Conservation (phyloP, 1,284 basidiomycete genomes). For the Boletus semigastroideus region DNA sequence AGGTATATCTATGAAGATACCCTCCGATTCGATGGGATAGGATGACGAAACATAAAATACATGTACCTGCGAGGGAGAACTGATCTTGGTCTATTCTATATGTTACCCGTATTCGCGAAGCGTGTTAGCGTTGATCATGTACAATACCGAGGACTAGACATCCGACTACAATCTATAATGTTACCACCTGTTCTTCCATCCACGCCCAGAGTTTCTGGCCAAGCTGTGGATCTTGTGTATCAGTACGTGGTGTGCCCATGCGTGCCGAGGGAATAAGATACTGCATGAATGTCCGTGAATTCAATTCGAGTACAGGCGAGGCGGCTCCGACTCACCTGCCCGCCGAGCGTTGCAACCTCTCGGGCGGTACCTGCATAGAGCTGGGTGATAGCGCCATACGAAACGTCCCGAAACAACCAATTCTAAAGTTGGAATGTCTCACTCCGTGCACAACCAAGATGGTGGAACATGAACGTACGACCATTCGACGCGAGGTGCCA, state of each 20-base stretch:
- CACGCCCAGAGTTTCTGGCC: conserved; percentile 42
- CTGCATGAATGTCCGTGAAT: conserved; percentile 19
- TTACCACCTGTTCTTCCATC: conserved; percentile 41
- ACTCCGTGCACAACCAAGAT: neutral
- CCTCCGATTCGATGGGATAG: neutral
- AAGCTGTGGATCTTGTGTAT: conserved; percentile 15
- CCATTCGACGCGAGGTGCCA: neutral
- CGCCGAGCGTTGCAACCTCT: conserved; percentile 42
- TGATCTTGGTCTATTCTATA: neutral
- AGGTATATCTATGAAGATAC: neutral
- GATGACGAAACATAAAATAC: neutral
- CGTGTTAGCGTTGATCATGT: no score
- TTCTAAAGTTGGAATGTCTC: neutral
- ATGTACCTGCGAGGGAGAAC: neutral
- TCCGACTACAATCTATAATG: neutral
- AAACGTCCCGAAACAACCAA: conserved; percentile 24
- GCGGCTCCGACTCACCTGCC: conserved; percentile 37
- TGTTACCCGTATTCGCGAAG: no score
- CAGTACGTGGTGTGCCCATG: conserved; percentile 28
- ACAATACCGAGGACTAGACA: no score
- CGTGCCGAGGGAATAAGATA: conserved; percentile 47
- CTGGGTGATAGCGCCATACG: conserved; percentile 48
- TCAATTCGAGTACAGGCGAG: neutral
- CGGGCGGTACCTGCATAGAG: conserved; percentile 50
- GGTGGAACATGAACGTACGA: conserved; percentile 3